Base-by-base conservation (phyloP, 495 filamentous ascomycete species). In the Lindgomyces ingoldianus region DNA sequence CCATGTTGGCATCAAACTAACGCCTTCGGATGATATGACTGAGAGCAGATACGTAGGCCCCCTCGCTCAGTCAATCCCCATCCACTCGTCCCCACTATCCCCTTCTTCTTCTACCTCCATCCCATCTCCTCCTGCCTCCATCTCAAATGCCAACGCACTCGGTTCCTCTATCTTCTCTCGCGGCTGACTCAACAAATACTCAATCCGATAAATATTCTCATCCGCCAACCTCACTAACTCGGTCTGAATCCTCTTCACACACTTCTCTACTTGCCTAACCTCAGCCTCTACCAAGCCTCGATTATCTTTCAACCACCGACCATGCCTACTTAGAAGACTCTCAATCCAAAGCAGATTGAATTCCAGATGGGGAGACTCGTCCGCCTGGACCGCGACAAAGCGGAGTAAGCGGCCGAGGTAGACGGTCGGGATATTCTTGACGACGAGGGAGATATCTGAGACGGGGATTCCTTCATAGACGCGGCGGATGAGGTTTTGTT, bases 271-370 rank as follows among this genome's bases (percentile, higher is more conserved):
- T 47, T 86, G 80, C 56, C 94, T 84, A 61, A 97, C 77, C 73
- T 97, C 94, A 11, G 90, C 81, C 54, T 89, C 90, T 41, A 93
- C 87, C 62, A 85, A 85, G 11, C 82, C 85, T 14, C 84, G 79
- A 72, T 93, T 88, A 46, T 93, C 89, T 60, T 89, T 88, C 69
- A 98, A 77, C 79, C 88, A 90, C 19, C 87, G 80, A 27, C 94
- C 94, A 74, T 96, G 94, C 62, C 80, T 83, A 65, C 86, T 86
- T 61, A 97, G 79, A 27, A 97, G 73, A n/a, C 87, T 83, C 73
- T 93, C 89, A 64, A 97, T 87, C 94, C 94, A 98, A 14, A 91
- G 73, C 58, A 98, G 77, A 72, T 93, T 93, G 76, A 96, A 94
- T 75, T 98, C 94, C 19, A 98, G 79, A 78, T 96, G 92, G 1